Percentiles rank a stretch among this genome's conserved stretches.
phyloP scores from a whole-genome alignment of 768 basidiomycete species.

The Hygrocybe punicea region DNA sequence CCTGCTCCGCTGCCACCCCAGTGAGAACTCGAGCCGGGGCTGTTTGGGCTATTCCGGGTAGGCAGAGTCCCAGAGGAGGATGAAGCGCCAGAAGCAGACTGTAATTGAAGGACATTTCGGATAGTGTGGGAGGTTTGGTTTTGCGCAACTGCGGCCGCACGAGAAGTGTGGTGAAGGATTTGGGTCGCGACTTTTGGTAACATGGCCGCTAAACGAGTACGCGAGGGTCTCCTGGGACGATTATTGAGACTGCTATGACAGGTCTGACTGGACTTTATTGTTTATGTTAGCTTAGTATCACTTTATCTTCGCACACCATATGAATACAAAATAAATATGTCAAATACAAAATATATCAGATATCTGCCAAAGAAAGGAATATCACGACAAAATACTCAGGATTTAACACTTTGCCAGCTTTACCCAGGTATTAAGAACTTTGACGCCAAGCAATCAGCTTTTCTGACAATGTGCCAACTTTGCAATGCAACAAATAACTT shows the following conservation, averaged over 20 bases:
- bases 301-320: too few relatives aligned
- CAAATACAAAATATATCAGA: too few relatives aligned
- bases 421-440: too few relatives aligned
- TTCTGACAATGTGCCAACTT: neutral
- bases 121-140: constrained; percentile 63
- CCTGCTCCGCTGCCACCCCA: constrained; percentile 56
- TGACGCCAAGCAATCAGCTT: constrained; percentile 10
- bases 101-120: constrained; percentile 72
- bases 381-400: too few relatives aligned
- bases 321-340: too few relatives aligned
- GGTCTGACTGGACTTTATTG: too few relatives aligned
- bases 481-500: neutral
- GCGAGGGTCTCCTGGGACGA: neutral
- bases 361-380: too few relatives aligned
- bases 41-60: constrained; percentile 44
- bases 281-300: too few relatives aligned
- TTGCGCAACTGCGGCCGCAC: constrained; percentile 73
- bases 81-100: constrained; percentile 49
- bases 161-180: constrained; percentile 68
- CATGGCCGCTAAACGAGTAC: constrained; percentile 41
- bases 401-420: too few relatives aligned
- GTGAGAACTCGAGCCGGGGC: constrained; percentile 48
- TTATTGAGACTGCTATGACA: neutral
- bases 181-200: constrained; percentile 82
- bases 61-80: constrained; percentile 39